These are phyloP conservation scores for Cryphonectria carpinicola DNA, from an alignment of 2,329 filamentous ascomycete genomes.

Conservation along the genomic window DNA sequence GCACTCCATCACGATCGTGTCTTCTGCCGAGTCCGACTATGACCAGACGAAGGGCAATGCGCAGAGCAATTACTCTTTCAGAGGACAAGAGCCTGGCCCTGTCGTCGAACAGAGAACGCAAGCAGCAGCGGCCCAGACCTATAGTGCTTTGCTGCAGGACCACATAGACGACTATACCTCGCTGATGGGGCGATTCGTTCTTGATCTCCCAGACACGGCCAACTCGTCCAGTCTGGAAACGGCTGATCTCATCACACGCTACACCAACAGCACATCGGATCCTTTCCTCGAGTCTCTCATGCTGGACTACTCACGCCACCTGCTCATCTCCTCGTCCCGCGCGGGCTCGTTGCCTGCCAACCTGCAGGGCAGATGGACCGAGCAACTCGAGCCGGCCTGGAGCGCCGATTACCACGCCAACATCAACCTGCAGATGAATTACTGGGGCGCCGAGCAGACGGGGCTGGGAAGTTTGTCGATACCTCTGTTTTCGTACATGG, in stretches of 20 bases:
- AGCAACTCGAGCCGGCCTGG: constrained; percentile 45
- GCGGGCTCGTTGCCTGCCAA: constrained; percentile 57
- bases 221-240: constrained; percentile 46
- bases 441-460: constrained; percentile 59
- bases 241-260: constrained; percentile 22
- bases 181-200: constrained; percentile 44
- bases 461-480: constrained; percentile 50
- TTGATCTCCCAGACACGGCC: constrained; percentile 50
- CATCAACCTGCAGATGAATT: constrained; percentile 66
- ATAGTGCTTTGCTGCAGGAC: constrained; percentile 37
- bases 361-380: constrained; percentile 60
- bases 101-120: constrained; percentile 41
- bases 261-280: constrained; percentile 43
- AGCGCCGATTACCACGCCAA: constrained; percentile 60
- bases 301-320: constrained; percentile 57
- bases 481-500: constrained; percentile 57
- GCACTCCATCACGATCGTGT: constrained; percentile 42
- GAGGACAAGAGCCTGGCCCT: constrained; percentile 48
- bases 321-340: constrained; percentile 59
- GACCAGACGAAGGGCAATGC: constrained; percentile 53
- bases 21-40: constrained; percentile 53
- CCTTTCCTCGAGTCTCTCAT: constrained; percentile 57
- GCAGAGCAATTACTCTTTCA: constrained; percentile 50
- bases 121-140: constrained; percentile 39
- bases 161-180: constrained; percentile 48